Base-by-base conservation (phyloP, 139 green algal species). In the Desmodesmus armatus region DNA sequence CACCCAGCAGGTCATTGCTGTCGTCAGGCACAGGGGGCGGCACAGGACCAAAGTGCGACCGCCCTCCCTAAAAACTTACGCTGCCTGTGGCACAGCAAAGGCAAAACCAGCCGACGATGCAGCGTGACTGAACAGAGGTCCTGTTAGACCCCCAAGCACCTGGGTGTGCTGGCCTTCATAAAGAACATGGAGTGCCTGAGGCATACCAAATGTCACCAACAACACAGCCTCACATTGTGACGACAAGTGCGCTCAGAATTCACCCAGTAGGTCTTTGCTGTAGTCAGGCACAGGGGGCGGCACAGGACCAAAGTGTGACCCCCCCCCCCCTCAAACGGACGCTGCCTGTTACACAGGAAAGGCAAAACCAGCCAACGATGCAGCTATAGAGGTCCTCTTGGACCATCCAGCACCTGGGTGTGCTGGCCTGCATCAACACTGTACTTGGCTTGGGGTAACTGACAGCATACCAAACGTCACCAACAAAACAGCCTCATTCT, bases 81-180 rank as follows among this genome's bases (percentile, higher is more conserved):
- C n/a, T 67, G 47, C 35, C 88, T 71, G 41, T 91, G 88, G n/a
- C 88, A 65, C 23, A 91, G 43, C 7, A 91, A 83, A 3, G 88
- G 88, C 72, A 91, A 79, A 43, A 88, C 66, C 37, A n/a, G n/a
- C n/a, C n/a, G n/a, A n/a, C n/a, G n/a, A n/a, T n/a, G n/a, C n/a
- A n/a, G n/a, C n/a, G n/a, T 85, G 60, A 70, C 85, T 87, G 4
- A 77, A 51, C 9, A 82, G 51, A 9, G 39, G 35, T 6, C 43
- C 25, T 4, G 55, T 66, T 0, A 82, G 13, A n/a, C 35, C 37
- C 37, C 72, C 76, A 11, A 82, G 76, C 23, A 82, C 21, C 31
- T 80, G 47, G 6, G 31, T n/a, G n/a, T n/a, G n/a, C n/a, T n/a
- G n/a, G n/a, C n/a, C n/a, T n/a, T n/a, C n/a, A n/a, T n/a, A n/a